phyloP scores from a whole-genome alignment of 805 yeast genomes.

The Ogataea nonfermentans region DNA sequence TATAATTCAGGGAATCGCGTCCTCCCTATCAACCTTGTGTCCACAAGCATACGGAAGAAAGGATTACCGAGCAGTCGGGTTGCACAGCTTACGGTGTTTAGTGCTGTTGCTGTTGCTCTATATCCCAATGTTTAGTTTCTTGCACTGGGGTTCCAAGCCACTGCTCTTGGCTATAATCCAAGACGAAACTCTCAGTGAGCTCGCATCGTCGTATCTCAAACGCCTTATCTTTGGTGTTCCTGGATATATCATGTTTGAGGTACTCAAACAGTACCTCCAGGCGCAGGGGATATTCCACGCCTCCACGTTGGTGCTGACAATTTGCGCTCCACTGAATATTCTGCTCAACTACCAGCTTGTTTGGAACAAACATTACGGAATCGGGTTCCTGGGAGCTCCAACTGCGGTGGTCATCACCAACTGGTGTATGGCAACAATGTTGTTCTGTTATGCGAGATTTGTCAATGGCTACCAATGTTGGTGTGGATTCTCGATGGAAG shows the following conservation, averaged over 20 bases:
- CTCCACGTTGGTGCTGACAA: slow-evolving; percentile 49
- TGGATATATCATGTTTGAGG: slow-evolving; percentile 54
- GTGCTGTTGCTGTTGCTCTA: slow-evolving; percentile 41
- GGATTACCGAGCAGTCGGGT: slow-evolving; percentile 48
- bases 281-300: slow-evolving; percentile 60
- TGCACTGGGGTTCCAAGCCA: slow-evolving; percentile 39
- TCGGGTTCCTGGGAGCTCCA: slow-evolving; percentile 60
- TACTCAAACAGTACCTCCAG: slow-evolving; percentile 54
- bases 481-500: slow-evolving; percentile 45
- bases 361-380: slow-evolving; percentile 40
- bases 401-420: slow-evolving; percentile 56
- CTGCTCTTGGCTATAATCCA: slow-evolving; percentile 38
- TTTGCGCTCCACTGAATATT: slow-evolving; percentile 55
- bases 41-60: slow-evolving; percentile 61
- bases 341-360: slow-evolving; percentile 48
- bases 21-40: slow-evolving; percentile 56
- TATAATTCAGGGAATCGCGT: slow-evolving; percentile 55
- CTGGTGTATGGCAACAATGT: slow-evolving; percentile 52
- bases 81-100: slow-evolving; percentile 49
- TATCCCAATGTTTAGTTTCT: slow-evolving; percentile 40
- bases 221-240: slow-evolving; percentile 53
- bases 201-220: slow-evolving; percentile 48
- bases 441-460: slow-evolving; percentile 39
- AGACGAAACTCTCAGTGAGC: slow-evolving; percentile 44
- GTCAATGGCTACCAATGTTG: slow-evolving; percentile 50